Percentiles rank a stretch among this genome's conserved stretches.
phyloP scores from a whole-genome alignment of 1,139 yeast species.

The Nakaseomyces sp. region DNA sequence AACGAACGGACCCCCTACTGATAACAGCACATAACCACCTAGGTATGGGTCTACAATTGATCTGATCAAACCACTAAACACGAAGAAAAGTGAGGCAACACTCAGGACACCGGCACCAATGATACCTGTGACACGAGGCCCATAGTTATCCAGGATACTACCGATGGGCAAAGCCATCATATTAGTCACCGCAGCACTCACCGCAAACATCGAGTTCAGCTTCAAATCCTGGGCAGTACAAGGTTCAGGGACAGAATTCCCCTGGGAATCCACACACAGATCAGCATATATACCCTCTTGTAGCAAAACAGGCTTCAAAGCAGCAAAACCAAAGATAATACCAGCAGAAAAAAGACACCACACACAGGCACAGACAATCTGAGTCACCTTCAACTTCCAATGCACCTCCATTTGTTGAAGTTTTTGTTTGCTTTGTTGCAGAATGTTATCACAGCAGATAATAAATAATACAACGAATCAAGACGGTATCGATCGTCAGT shows the following conservation, averaged over 20 bases:
- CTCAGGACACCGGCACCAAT: slow-evolving; percentile 55
- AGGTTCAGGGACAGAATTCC: slow-evolving; percentile 23
- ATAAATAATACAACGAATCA: too few relatives aligned
- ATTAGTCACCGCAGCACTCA: slow-evolving; percentile 84
- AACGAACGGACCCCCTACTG: slow-evolving; percentile 76
- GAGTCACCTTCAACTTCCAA: slow-evolving; percentile 22
- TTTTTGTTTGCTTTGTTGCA: not conserved
- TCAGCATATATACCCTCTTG: slow-evolving; percentile 67
- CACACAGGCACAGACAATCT: slow-evolving; percentile 58
- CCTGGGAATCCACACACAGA: slow-evolving; percentile 37
- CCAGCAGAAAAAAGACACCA: slow-evolving; percentile 94
- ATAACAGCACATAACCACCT: slow-evolving; percentile 56
- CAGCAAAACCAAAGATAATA: slow-evolving; percentile 90
- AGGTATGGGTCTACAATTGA: slow-evolving; percentile 48
- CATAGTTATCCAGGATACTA: slow-evolving; percentile 60
- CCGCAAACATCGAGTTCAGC: slow-evolving; percentile 71
- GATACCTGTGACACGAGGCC: slow-evolving; percentile 74
- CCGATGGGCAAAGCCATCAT: slow-evolving; percentile 79
- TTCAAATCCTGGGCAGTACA: slow-evolving; percentile 75
- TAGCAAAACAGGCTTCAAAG: slow-evolving; percentile 73
- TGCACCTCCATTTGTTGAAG: not conserved
- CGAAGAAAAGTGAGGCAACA: slow-evolving; percentile 44
- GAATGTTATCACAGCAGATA: not conserved
- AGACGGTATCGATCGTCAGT: too few relatives aligned
- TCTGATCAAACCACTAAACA: slow-evolving; percentile 13